Percentiles rank a stretch among this genome's conserved stretches.
Evolutionary conservation across 352 stramenopile species (phyloP).

Genomic region (Blastocystis sp.): DNA sequence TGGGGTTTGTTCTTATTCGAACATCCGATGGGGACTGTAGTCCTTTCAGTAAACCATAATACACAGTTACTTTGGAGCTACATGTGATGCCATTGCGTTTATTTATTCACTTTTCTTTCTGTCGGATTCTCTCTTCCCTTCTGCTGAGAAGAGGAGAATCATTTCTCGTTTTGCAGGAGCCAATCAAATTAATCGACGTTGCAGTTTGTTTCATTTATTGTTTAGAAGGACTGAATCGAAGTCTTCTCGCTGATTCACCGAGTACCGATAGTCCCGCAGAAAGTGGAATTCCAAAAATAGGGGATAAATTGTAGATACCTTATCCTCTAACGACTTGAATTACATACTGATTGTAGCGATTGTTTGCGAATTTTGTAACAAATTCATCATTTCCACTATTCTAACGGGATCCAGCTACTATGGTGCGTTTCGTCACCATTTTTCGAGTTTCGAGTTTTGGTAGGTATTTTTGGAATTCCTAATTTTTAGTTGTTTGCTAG

Average conservation of each 20-base stretch:
- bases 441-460: conserved; percentile 17
- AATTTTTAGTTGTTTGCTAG: not conserved
- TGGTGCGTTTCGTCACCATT: not conserved
- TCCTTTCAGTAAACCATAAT: not conserved
- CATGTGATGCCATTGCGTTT: not conserved
- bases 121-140: not conserved
- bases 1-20: not conserved
- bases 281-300: not conserved
- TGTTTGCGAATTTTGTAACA: conserved; percentile 58
- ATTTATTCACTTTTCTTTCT: conserved; percentile 30
- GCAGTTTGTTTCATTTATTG: not conserved
- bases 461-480: not conserved
- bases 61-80: not conserved
- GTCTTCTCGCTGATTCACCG: not conserved
- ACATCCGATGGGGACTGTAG: not conserved
- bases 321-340: not conserved
- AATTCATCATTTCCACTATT: conserved; percentile 13
- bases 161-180: not conserved
- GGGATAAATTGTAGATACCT: not conserved
- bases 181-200: not conserved
- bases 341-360: conserved; percentile 37
- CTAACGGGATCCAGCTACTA: not conserved
- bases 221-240: not conserved
- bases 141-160: not conserved
- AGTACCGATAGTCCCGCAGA: not conserved